A percentile compares a stretch with the other conserved stretches of the same genome.
Evolutionary conservation across 2,329 filamentous ascomycete species (phyloP).

Genomic region (Arthrocladium fulminans): DNA sequence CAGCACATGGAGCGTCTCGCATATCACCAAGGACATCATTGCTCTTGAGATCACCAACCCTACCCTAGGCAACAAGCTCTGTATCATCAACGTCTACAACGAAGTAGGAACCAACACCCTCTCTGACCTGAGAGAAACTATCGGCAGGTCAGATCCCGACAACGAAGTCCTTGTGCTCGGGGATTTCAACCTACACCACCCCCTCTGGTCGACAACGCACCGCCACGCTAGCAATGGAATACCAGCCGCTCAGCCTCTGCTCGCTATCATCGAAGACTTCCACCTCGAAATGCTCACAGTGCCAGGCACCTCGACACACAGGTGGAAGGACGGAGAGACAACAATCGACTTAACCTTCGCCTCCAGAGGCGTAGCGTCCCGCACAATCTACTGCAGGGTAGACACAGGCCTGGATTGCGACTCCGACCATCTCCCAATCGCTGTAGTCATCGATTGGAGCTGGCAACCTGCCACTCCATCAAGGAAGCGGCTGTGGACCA

Average conservation of each 20-base stretch:
- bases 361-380: not conserved
- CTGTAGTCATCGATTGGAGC: conserved; percentile 18
- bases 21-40: conserved; percentile 6
- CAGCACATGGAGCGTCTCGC: conserved; percentile 13
- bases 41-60: no score
- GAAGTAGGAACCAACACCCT: no score
- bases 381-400: conserved; percentile 13
- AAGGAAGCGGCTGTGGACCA: conserved; percentile 10
- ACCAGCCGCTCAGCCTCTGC: not conserved
- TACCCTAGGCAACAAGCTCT: no score
- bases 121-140: not conserved
- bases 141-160: not conserved
- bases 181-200: conserved; percentile 22
- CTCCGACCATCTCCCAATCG: conserved; percentile 24
- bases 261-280: not conserved
- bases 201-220: conserved; percentile 15
- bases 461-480: conserved; percentile 13
- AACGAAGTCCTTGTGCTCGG: conserved; percentile 16
- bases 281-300: not conserved
- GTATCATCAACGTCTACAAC: not conserved
- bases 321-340: not conserved
- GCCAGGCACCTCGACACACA: not conserved
- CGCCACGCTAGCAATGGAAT: conserved; percentile 6
- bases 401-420: conserved; percentile 20
- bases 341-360: not conserved